Evolutionary conservation across 2,329 filamentous ascomycete species (phyloP).

Genomic region (Trichoderma lentiforme): DNA sequence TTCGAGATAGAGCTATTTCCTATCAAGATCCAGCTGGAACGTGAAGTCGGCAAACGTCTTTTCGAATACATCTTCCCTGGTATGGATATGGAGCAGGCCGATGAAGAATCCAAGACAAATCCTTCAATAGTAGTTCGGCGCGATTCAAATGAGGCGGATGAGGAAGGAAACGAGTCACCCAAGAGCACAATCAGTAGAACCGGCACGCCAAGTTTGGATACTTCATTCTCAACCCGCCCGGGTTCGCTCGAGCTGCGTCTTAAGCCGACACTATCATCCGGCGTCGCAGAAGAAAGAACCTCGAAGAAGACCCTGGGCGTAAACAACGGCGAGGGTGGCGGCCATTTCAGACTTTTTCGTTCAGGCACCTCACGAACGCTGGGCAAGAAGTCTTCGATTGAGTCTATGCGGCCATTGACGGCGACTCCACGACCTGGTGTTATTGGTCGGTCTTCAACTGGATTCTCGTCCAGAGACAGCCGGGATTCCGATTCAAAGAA

Average conservation of each 20-base stretch:
- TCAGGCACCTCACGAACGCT: slow-evolving; percentile 43
- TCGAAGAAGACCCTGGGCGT: slow-evolving; percentile 47
- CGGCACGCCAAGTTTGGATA: slow-evolving; percentile 37
- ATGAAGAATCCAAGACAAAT: slow-evolving; percentile 49
- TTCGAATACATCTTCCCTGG: slow-evolving; percentile 98
- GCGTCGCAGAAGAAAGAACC: slow-evolving; percentile 36
- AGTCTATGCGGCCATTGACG: slow-evolving; percentile 47
- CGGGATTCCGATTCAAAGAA: slow-evolving; percentile 45
- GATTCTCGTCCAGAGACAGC: slow-evolving; percentile 40
- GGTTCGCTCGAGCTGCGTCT: slow-evolving; percentile 79
- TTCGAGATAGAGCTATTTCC: slow-evolving; percentile 95
- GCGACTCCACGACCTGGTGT: slow-evolving; percentile 40
- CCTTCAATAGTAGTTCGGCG: slow-evolving; percentile 58
- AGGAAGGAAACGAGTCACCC: slow-evolving; percentile 47
- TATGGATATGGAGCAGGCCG: slow-evolving; percentile 56
- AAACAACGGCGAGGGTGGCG: slow-evolving; percentile 45
- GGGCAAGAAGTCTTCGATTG: slow-evolving; percentile 53
- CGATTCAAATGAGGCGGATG: slow-evolving; percentile 35
- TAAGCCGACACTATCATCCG: slow-evolving; percentile 72
- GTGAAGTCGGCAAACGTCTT: slow-evolving; percentile 84
- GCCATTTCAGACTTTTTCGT: slow-evolving; percentile 50
- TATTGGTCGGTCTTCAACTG: slow-evolving; percentile 46
- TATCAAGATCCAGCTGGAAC: slow-evolving; percentile 88
- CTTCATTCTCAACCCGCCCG: slow-evolving; percentile 59
- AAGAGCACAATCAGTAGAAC: slow-evolving; percentile 39